phyloP scores from a whole-genome alignment of 768 basidiomycete species.

The Mycena maculata region DNA sequence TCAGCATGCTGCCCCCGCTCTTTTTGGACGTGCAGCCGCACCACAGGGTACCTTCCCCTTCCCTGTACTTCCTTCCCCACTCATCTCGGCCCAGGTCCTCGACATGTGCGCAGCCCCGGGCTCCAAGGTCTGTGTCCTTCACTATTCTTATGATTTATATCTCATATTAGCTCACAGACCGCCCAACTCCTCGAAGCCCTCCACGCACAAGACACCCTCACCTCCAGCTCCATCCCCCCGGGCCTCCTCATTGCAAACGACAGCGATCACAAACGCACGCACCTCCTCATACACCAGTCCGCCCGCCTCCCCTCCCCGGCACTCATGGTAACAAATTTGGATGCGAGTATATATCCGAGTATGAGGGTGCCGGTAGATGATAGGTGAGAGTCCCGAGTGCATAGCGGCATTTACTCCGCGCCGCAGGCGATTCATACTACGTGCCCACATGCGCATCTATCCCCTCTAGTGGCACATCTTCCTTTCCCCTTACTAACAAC shows the following conservation, averaged over 20 bases:
- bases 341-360: constrained; percentile 87
- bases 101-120: constrained; percentile 99
- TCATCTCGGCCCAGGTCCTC: constrained; percentile 68
- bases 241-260: constrained; percentile 97
- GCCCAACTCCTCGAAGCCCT: constrained; percentile 96
- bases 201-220: constrained; percentile 79
- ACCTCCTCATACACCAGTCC: constrained; percentile 98
- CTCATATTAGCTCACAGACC: constrained; percentile 73
- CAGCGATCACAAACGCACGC: constrained; percentile 92
- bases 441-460: too few relatives aligned
- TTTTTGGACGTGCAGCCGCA: constrained; percentile 95
- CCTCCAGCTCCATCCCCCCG: constrained; percentile 74
- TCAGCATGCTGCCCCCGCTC: constrained; percentile 98
- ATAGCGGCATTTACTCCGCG: too few relatives aligned
- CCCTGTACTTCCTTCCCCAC: background rate
- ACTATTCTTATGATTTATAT: background rate
- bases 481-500: too few relatives aligned
- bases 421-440: too few relatives aligned
- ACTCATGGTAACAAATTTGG: constrained; percentile 95
- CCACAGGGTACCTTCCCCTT: constrained; percentile 69
- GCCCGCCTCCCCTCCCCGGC: constrained; percentile 91
- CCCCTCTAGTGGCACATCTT: too few relatives aligned
- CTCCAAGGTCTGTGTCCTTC: constrained; percentile 75
- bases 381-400: too few relatives aligned
- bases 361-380: too few relatives aligned